Percentiles rank a stretch among this genome's conserved stretches.
phyloP scores from a whole-genome alignment of 768 basidiomycete species.

The Tylopilus sp. region DNA sequence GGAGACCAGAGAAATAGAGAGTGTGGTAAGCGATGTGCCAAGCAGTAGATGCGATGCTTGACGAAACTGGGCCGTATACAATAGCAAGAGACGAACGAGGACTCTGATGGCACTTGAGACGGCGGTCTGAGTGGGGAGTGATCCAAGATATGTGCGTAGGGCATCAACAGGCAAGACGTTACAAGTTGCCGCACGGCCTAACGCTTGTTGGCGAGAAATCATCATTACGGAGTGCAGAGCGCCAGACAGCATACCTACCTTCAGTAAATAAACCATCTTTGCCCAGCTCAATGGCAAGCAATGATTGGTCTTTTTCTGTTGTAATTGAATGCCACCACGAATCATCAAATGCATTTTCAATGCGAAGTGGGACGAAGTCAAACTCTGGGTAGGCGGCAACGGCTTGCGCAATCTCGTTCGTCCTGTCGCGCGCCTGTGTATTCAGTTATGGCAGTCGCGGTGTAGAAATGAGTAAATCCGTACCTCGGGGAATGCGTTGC shows the following conservation, averaged over 20 bases:
- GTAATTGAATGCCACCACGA: slow-evolving; percentile 60
- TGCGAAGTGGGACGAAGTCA: slow-evolving; percentile 57
- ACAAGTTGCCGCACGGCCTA: slow-evolving; percentile 15
- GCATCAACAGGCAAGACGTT: slow-evolving; percentile 25
- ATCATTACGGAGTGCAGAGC: slow-evolving; percentile 2
- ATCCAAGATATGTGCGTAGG: slow-evolving; percentile 51
- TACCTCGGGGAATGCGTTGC: slow-evolving; percentile 58
- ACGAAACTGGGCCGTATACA: slow-evolving; percentile 58
- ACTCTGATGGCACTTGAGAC: slow-evolving; percentile 53
- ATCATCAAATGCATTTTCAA: slow-evolving; percentile 73
- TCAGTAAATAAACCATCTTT: slow-evolving; percentile 47
- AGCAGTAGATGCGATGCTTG: slow-evolving; percentile 73
- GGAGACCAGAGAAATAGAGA: slow-evolving; percentile 72
- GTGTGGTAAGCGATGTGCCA: slow-evolving; percentile 74
- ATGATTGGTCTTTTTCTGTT: slow-evolving; percentile 16
- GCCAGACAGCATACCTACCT: slow-evolving; percentile 12
- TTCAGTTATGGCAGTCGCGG: slow-evolving; percentile 7
- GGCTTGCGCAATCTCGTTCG: slow-evolving; percentile 45
- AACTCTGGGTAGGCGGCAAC: slow-evolving; percentile 48
- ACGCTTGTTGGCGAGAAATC: slow-evolving; percentile 11
- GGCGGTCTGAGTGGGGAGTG: slow-evolving; percentile 75
- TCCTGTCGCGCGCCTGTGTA: slow-evolving; percentile 51
- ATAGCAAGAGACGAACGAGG: slow-evolving; percentile 63
- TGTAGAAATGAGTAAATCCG: slow-evolving; percentile 19
- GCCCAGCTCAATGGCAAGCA: slow-evolving; percentile 44